A percentile compares a stretch with the other conserved stretches of the same genome.
Conservation (phyloP, 371 early-diverging fungal species). For the Rhizopus delemar region DNA sequence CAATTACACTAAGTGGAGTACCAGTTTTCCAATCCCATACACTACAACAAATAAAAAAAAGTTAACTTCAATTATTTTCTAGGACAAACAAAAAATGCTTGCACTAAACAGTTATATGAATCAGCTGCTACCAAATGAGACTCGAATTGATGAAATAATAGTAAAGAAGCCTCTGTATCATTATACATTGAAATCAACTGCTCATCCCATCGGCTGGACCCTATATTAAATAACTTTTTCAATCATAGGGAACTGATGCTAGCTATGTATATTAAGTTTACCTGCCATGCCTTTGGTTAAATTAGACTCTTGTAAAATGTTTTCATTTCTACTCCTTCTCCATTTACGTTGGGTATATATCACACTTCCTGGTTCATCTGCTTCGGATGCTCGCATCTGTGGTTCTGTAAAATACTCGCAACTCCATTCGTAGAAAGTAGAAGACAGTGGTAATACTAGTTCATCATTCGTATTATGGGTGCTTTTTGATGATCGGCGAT, state of each 20-base stretch:
- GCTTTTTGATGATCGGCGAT: slow-evolving; percentile 6
- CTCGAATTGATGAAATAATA: slow-evolving; percentile 79
- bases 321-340: slow-evolving; percentile 74
- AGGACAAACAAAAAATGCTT: slow-evolving; percentile 6
- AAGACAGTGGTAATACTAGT: slow-evolving; percentile 50
- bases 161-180: slow-evolving; percentile 56
- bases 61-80: not conserved
- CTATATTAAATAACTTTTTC: slow-evolving; percentile 16
- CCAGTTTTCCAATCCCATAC: slow-evolving; percentile 80
- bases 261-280: not conserved
- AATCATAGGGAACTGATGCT: not conserved
- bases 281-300: slow-evolving; percentile 50
- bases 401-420: slow-evolving; percentile 89
- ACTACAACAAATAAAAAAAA: slow-evolving; percentile 29
- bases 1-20: slow-evolving; percentile 64
- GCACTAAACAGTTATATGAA: slow-evolving; percentile 56
- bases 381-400: slow-evolving; percentile 82
- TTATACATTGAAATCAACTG: slow-evolving; percentile 59
- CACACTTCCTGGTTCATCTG: slow-evolving; percentile 83
- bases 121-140: slow-evolving; percentile 76
- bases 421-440: slow-evolving; percentile 82
- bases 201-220: slow-evolving; percentile 65
- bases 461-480: slow-evolving; percentile 12
- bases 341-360: slow-evolving; percentile 78
- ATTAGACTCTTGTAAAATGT: slow-evolving; percentile 62